A percentile compares a stretch with the other conserved stretches of the same genome.
Conservation (phyloP, 2,329 filamentous ascomycete genomes). For the Onygenales sp. region DNA sequence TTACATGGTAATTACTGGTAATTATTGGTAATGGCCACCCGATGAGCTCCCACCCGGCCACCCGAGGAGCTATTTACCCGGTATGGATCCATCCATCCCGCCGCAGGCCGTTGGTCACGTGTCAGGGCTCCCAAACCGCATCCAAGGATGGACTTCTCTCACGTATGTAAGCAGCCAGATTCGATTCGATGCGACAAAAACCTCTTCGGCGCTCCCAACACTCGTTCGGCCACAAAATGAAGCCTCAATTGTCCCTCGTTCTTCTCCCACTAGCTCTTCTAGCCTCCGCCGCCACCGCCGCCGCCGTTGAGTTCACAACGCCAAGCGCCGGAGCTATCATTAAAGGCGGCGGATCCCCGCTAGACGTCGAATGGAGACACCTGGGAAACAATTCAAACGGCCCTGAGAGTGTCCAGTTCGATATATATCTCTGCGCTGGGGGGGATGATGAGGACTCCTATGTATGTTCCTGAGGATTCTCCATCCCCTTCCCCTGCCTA, state of each 20-base stretch:
- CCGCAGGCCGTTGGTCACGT: no score
- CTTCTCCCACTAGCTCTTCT: slow-evolving; percentile 6
- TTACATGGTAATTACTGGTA: no score
- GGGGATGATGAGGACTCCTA: slow-evolving; percentile 43
- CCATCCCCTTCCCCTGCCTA: no score
- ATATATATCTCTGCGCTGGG: slow-evolving; percentile 52
- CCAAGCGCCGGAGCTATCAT: slow-evolving; percentile 44
- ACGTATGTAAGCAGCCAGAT: no score
- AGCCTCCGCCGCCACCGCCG: slow-evolving; percentile 14
- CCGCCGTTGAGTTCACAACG: slow-evolving; percentile 45
- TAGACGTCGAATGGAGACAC: slow-evolving; percentile 50
- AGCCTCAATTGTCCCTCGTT: neutral
- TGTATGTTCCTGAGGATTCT: slow-evolving; percentile 33
- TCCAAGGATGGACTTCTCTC: no score
- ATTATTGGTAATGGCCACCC: no score
- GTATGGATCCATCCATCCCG: no score
- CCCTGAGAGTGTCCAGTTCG: slow-evolving; percentile 44
- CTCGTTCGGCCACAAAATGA: neutral
- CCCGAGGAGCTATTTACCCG: no score
- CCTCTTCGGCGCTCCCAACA: no score
- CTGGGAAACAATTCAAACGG: slow-evolving; percentile 42
- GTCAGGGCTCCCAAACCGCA: no score
- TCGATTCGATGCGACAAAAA: no score
- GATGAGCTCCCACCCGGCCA: no score
- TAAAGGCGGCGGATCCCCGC: slow-evolving; percentile 39